Base-by-base conservation (phyloP, 441 rosid genomes). In the Eruca vesicaria region DNA sequence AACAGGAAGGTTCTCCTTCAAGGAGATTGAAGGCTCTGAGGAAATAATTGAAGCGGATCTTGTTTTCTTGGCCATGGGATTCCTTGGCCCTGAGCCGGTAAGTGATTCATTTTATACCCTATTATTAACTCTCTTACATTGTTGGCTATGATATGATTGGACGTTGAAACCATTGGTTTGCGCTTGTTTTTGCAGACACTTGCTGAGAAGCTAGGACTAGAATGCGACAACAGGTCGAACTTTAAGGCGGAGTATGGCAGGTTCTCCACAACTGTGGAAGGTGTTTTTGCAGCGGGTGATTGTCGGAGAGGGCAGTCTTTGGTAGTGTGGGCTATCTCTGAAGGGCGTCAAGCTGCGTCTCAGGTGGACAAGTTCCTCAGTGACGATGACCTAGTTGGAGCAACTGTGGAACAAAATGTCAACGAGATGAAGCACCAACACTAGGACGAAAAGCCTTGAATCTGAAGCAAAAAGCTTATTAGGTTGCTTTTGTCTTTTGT, bases 251-350 rank as follows among this genome's bases (percentile, higher is more conserved):
- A 94, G 32, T 97, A 94, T 43, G 99, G 97, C n/a, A 90, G 93
- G 36, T 94, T 94, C 61, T 82, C 97, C 0, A 94, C 99, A 41
- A 94, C 43, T 9, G 91, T 89, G n/a, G 96, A 92, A 45, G 99
- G 99, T 3, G 85, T 94, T 1, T 97, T 97, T 73, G 99, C 98
- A 7, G 99, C 99, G 7, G 99, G 99, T 59, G 99, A 97, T 79
- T 97, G 99, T 79, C 80, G 99, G 45, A 89, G 99, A 0, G 99
- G 99, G 11, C 99, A 97, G 82, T 97, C 99, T 28, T 83, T 97
- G 31, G 99, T 97, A 57, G 99, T 97, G 0, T 97, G 99, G 99
- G 99, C 99, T 19, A 94, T 97, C 76, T 86, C 97, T 10, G 99
- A 97, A 83, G 99, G 99, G 69, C 87, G 99, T 36, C 99, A 94